Evolutionary conservation across 2,329 filamentous ascomycete genomes (phyloP).

Genomic region (Penicillium sp.): DNA sequence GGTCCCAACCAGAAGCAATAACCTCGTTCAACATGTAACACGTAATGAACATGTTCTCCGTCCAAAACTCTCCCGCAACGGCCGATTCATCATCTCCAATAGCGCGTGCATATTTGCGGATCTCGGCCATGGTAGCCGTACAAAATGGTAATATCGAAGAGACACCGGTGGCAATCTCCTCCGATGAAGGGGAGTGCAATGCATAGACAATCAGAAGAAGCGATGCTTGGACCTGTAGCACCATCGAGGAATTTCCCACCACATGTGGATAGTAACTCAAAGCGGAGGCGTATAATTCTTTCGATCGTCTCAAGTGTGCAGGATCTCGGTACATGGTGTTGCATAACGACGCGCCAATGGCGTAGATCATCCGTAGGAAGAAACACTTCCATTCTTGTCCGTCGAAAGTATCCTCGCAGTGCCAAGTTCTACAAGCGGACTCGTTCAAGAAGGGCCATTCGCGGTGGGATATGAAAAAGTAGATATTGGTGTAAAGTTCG

Average conservation of each 20-base stretch:
- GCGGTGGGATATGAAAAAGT: conserved; percentile 27
- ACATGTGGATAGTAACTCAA: conserved; percentile 28
- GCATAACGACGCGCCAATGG: conserved; percentile 27
- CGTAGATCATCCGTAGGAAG: conserved; percentile 29
- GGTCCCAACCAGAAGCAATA: conserved; percentile 28
- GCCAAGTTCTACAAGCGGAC: conserved; percentile 23
- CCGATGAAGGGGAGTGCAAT: conserved; percentile 27
- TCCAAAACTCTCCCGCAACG: conserved; percentile 13
- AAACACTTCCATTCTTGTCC: conserved; percentile 24
- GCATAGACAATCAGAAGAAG: conserved; percentile 29
- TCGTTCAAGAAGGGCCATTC: conserved; percentile 30
- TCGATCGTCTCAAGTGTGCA: conserved; percentile 21
- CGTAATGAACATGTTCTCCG: conserved; percentile 29
- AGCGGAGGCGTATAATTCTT: conserved; percentile 24
- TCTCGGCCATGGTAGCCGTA: conserved; percentile 26
- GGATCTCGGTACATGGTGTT: conserved; percentile 22
- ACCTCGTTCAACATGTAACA: conserved; percentile 32
- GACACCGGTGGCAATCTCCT: conserved; percentile 26
- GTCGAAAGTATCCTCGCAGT: conserved; percentile 11
- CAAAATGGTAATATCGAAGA: conserved; percentile 30
- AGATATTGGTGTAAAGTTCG: conserved; percentile 27
- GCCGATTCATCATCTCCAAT: conserved; percentile 9
- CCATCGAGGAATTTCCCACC: conserved; percentile 24
- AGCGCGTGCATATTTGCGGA: conserved; percentile 19
- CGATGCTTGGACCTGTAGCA: conserved; percentile 29